These are phyloP conservation scores for Fragaria vesca DNA, from an alignment of 306 rosid genomes.

Conservation along the genomic window DNA sequence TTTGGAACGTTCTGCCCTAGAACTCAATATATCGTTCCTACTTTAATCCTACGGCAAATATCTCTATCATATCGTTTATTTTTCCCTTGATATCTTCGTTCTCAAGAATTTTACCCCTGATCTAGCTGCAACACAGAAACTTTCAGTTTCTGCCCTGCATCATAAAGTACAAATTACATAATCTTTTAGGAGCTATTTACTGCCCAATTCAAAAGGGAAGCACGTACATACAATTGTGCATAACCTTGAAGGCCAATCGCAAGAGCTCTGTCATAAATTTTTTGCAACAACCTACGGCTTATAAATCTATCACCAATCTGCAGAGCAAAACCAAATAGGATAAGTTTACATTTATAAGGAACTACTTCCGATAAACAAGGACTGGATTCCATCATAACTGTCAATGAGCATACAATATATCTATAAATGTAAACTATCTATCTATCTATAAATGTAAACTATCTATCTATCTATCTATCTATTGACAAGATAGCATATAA, in stretches of 20 bases:
- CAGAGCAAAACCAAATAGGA: slow-evolving; percentile 26
- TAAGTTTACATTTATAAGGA: slow-evolving; percentile 17
- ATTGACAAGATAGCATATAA: background rate
- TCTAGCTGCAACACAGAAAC: too few relatives aligned
- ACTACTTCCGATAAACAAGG: background rate
- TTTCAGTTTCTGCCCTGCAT: too few relatives aligned
- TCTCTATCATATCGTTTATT: too few relatives aligned
- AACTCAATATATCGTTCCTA: too few relatives aligned
- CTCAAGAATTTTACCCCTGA: too few relatives aligned
- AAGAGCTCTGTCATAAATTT: slow-evolving; percentile 83
- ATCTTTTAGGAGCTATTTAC: slow-evolving; percentile 12
- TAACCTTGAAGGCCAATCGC: slow-evolving; percentile 83
- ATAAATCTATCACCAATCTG: slow-evolving; percentile 96
- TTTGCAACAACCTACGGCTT: slow-evolving; percentile 74
- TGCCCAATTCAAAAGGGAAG: slow-evolving; percentile 27
- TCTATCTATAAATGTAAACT: too few relatives aligned
- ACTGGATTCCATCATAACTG: slow-evolving; percentile 7
- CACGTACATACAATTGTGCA: slow-evolving; percentile 70
- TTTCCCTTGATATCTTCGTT: too few relatives aligned
- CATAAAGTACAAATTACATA: background rate
- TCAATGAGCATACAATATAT: background rate
- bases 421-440: too few relatives aligned
- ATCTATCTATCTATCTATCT: background rate
- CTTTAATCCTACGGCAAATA: too few relatives aligned
- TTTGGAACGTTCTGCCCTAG: too few relatives aligned